Percentiles rank a stretch among this genome's conserved stretches.
Evolutionary conservation across 2,329 filamentous ascomycete species (phyloP).

Genomic region (Sarocladium oryzae): DNA sequence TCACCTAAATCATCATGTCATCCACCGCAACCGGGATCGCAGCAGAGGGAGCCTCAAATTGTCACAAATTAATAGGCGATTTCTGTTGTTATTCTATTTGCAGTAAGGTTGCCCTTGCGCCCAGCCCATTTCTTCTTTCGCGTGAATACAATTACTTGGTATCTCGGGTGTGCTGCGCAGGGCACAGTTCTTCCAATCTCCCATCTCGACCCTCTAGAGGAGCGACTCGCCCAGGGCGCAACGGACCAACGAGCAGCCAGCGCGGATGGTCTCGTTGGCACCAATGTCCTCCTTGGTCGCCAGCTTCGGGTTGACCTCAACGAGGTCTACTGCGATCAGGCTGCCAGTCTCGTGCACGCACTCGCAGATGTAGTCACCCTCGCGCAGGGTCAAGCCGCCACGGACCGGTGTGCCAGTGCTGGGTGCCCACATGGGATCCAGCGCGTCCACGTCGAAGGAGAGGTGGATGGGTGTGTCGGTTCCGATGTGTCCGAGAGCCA

Average conservation of each 20-base stretch:
- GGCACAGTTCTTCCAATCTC: not conserved
- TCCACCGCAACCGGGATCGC: too few species aligned
- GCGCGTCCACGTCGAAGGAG: slow-evolving; percentile 52
- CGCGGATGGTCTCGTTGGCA: slow-evolving; percentile 78
- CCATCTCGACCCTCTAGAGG: slow-evolving; percentile 41
- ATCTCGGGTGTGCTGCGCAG: not conserved
- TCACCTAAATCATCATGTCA: too few species aligned
- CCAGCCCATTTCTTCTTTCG: not conserved
- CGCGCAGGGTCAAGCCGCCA: slow-evolving; percentile 84
- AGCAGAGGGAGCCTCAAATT: too few species aligned
- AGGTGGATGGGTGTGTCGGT: slow-evolving; percentile 87
- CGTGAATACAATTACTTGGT: too few species aligned
- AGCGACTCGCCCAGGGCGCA: slow-evolving; percentile 90
- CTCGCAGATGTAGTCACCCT: slow-evolving; percentile 96
- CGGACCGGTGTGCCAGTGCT: slow-evolving; percentile 93
- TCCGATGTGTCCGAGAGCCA: slow-evolving; percentile 96
- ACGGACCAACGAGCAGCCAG: slow-evolving; percentile 83
- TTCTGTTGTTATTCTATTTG: not conserved
- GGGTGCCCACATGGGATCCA: slow-evolving; percentile 94
- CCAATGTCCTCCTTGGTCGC: slow-evolving; percentile 55
- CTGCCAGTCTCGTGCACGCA: slow-evolving; percentile 74
- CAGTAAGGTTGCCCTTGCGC: too few species aligned
- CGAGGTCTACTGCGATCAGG: slow-evolving; percentile 72
- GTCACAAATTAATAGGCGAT: too few species aligned
- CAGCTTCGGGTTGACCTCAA: slow-evolving; percentile 73